Evolutionary conservation across 306 rosid genomes (phyloP).

Genomic region (Prinsepia uniflora): DNA sequence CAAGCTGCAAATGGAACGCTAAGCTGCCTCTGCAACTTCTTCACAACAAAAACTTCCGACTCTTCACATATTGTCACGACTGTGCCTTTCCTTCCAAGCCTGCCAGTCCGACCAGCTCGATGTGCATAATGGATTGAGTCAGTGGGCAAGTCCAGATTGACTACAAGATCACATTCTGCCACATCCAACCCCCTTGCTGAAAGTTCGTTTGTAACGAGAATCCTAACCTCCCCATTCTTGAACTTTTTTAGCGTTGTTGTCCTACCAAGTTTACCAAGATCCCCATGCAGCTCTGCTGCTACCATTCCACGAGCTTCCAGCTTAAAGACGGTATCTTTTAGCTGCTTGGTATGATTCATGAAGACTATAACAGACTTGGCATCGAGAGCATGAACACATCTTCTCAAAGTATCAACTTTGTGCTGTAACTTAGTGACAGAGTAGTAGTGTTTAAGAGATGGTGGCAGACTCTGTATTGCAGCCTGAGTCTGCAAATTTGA

Average conservation of each 20-base stretch:
- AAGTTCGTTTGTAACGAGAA: conserved; percentile 81
- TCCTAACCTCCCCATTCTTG: conserved; percentile 79
- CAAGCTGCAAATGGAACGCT: conserved; percentile 56
- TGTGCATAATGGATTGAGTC: conserved; percentile 89
- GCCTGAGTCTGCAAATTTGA: conserved; percentile 42
- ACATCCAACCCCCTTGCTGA: conserved; percentile 94
- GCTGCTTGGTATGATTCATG: conserved; percentile 93
- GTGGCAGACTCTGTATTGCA: conserved; percentile 72
- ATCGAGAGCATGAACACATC: conserved; percentile 83
- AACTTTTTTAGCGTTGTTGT: conserved; percentile 79
- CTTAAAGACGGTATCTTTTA: conserved; percentile 86
- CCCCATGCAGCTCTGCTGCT: conserved; percentile 88
- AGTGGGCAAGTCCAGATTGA: conserved; percentile 82
- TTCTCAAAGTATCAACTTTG: conserved; percentile 81
- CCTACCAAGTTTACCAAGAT: conserved; percentile 91
- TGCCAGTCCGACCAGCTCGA: conserved; percentile 88
- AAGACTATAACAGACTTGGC: conserved; percentile 82
- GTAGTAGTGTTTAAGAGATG: conserved; percentile 71
- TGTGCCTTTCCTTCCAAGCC: conserved; percentile 86
- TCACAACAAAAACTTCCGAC: conserved; percentile 81
- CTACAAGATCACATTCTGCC: conserved; percentile 95
- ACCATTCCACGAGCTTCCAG: conserved; percentile 82
- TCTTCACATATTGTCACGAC: conserved; percentile 84
- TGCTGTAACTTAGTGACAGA: conserved; percentile 74
- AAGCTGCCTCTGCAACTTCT: conserved; percentile 83